Conservation (phyloP, 2,329 filamentous ascomycete genomes). For the Neodidymelliopsis sp. region DNA sequence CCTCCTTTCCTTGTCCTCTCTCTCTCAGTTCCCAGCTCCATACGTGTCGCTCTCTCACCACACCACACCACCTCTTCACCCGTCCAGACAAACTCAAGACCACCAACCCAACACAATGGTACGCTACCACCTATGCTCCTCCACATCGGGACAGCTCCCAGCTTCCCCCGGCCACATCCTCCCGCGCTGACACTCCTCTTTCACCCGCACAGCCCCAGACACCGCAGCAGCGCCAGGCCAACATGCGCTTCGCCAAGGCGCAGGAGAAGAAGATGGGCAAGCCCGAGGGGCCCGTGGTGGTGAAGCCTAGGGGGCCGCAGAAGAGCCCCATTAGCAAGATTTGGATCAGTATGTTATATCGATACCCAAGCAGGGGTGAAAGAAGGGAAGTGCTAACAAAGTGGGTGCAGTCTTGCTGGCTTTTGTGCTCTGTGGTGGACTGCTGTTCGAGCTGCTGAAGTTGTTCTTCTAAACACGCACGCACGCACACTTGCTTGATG, state of each 20-base stretch:
- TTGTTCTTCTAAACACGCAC: slow-evolving; percentile 55
- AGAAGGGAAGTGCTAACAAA: not conserved
- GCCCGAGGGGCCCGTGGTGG: slow-evolving; percentile 56
- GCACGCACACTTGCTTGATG: not conserved
- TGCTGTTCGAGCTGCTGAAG: slow-evolving; percentile 65
- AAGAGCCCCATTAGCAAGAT: slow-evolving; percentile 63
- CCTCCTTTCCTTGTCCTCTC: not conserved
- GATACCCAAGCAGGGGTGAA: not conserved
- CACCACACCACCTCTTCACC: not conserved
- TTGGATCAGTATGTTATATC: slow-evolving; percentile 65
- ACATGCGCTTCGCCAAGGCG: slow-evolving; percentile 77
- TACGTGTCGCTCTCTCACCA: not conserved
- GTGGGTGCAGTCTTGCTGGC: slow-evolving; percentile 61
- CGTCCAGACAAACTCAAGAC: not conserved
- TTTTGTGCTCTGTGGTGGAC: slow-evolving; percentile 69
- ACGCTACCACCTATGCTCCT: slow-evolving; percentile 15
- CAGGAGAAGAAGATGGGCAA: slow-evolving; percentile 80
- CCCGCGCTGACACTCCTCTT: not conserved
- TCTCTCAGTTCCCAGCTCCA: not conserved
- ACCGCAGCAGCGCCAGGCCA: slow-evolving; percentile 80
- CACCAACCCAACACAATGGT: slow-evolving; percentile 22
- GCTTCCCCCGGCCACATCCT: not conserved
- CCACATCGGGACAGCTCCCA: slow-evolving; percentile 4
- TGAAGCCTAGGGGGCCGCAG: slow-evolving; percentile 56
- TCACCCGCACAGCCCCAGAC: slow-evolving; percentile 72